Percentiles rank a stretch among this genome's conserved stretches.
These are phyloP conservation scores for Vinca minor DNA, from an alignment of 257 asterid genomes.

Conservation along the genomic window DNA sequence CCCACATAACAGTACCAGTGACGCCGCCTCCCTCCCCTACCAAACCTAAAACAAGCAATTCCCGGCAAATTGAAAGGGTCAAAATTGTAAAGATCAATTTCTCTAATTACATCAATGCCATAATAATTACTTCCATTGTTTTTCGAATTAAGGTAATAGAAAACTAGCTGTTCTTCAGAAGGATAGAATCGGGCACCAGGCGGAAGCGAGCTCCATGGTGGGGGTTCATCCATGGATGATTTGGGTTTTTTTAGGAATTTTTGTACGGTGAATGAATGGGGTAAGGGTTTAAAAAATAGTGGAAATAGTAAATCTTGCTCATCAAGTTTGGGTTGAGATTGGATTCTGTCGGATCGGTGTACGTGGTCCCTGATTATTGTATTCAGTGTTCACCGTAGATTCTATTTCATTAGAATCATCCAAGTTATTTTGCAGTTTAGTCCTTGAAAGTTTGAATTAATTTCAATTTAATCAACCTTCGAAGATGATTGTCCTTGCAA, in stretches of 20 bases:
- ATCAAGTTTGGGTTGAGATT: constrained; percentile 12
- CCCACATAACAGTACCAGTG: constrained; percentile 38
- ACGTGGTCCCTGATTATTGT: background rate
- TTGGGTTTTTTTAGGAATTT: background rate
- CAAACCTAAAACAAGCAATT: constrained; percentile 24
- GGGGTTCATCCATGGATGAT: background rate
- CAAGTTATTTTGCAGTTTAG: background rate
- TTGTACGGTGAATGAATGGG: background rate
- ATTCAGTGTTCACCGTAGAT: background rate
- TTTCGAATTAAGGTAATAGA: constrained; percentile 30
- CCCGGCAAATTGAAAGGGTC: constrained; percentile 32
- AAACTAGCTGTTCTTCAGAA: constrained; percentile 30
- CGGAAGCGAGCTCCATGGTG: constrained; percentile 18
- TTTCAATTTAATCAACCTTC: background rate
- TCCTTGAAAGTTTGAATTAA: background rate
- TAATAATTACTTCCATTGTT: constrained; percentile 11
- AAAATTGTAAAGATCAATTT: constrained; percentile 29
- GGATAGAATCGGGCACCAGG: constrained; percentile 36
- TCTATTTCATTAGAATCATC: background rate
- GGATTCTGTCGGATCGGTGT: background rate
- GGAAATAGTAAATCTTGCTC: constrained; percentile 12
- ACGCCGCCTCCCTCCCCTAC: constrained; percentile 23
- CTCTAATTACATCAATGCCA: constrained; percentile 25
- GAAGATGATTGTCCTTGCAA: background rate
- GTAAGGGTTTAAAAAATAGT: constrained; percentile 11